Evolutionary conservation across 1,284 basidiomycete species (phyloP).

Genomic region (Tilletia setariae): DNA sequence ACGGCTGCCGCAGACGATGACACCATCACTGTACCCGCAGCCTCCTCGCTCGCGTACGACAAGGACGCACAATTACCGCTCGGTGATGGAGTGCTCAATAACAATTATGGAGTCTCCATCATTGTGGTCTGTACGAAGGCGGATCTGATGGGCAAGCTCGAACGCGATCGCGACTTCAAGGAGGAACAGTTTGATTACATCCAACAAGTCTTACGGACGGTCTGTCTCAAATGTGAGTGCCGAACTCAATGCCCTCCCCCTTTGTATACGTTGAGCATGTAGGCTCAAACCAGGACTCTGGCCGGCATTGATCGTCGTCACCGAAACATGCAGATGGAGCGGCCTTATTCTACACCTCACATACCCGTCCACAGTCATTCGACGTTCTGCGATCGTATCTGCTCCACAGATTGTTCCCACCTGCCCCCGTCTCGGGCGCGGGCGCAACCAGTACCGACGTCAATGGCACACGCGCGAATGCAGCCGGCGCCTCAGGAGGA

Average conservation of each 20-base stretch:
- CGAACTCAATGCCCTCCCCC: not conserved
- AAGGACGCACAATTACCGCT: conserved; percentile 31
- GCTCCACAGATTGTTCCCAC: conserved; percentile 78
- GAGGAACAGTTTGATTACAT: conserved; percentile 93
- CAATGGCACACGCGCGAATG: not conserved
- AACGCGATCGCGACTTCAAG: conserved; percentile 57
- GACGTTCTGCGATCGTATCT: conserved; percentile 78
- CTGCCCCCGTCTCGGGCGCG: conserved; percentile 48
- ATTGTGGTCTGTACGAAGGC: conserved; percentile 79
- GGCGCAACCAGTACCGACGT: not conserved
- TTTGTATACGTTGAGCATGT: not conserved
- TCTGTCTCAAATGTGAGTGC: conserved; percentile 81
- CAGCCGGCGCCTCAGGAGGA: conserved; percentile 6
- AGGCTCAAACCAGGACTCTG: too few relatives aligned
- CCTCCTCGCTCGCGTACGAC: conserved; percentile 48
- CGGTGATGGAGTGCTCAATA: conserved; percentile 32
- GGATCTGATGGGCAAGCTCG: conserved; percentile 53
- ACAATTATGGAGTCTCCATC: conserved; percentile 73
- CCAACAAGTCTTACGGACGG: conserved; percentile 86
- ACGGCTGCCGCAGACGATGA: not conserved
- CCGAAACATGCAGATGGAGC: conserved; percentile 76
- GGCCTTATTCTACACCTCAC: conserved; percentile 83
- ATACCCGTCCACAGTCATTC: conserved; percentile 70
- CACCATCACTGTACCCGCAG: conserved; percentile 55
- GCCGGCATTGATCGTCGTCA: too few relatives aligned